Evolutionary conservation across 805 yeast species (phyloP), one percentile per base, ranked within the genome.

Genomic region (Yamadazyma paraphyllophila): DNA sequence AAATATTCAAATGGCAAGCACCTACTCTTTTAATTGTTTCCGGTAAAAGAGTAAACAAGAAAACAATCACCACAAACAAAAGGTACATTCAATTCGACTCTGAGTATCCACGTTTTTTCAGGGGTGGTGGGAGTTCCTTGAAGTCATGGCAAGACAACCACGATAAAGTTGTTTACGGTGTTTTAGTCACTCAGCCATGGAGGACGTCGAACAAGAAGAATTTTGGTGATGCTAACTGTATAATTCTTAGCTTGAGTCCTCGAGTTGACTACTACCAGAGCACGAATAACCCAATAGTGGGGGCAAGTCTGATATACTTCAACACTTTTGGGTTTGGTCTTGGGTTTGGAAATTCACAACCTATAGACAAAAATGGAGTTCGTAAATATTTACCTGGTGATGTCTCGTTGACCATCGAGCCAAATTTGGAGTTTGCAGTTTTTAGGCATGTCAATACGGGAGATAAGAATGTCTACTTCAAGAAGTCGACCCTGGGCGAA

Each of bases 1-100:
- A 83, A 51, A 85, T 85, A 0, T 81, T 88, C 69, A 88, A 90
- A 55, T 92, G 97, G 96, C 82, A 80, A 54, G 94, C 96, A 0
- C 96, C 97, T 0, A 80, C 96, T 0, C 60, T 92, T 1, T 53
- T 91, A 7, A 48, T 91, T 0, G 69, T 92, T 0, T 76, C 80
- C 2, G 98, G 97, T 0, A 76, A 73, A 53, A 60, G 80, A 39
- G 60, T 83, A 17, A 60, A 63, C 36, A 43, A 57, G 31, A 64
- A 65, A 45, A 65, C 73, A 0, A 56, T 61, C 8, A 41, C 58
- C 4, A 57, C 67, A 15, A 77, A 71, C 44, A 74, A 67, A 43
- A 62, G 86, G 27, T 82, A 78, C 54, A 69, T 66, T 25, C 67
- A 67, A 14, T 84, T 86, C 53, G 69, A 73, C 13, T 60, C 73